A percentile compares a stretch with the other conserved stretches of the same genome.
Conservation (phyloP, 305 asterid genomes). For the Solanum chacoense region DNA sequence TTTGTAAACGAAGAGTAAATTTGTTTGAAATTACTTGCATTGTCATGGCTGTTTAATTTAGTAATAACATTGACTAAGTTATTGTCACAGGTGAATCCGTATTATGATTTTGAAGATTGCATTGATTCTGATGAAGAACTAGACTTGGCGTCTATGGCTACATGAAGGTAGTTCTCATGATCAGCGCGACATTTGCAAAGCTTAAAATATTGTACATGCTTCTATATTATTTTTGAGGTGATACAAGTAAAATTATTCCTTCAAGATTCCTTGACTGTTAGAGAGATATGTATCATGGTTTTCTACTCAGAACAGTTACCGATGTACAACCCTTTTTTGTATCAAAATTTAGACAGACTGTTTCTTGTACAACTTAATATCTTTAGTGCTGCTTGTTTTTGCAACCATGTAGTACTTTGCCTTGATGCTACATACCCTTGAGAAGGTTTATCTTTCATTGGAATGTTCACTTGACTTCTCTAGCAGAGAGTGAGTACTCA, state of each 20-base stretch:
- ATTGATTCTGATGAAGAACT: constrained; percentile 91
- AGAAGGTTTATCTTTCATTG: neutral
- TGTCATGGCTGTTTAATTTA: neutral
- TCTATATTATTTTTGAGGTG: neutral
- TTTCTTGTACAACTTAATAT: neutral
- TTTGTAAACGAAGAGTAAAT: neutral
- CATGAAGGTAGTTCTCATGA: neutral
- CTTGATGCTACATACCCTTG: neutral
- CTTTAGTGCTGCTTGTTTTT: neutral
- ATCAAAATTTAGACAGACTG: neutral
- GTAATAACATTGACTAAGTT: neutral
- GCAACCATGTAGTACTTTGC: neutral
- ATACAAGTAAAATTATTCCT: neutral
- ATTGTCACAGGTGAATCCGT: constrained; percentile 61
- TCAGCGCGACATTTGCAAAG: neutral
- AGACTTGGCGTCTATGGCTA: constrained; percentile 71
- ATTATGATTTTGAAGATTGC: constrained; percentile 63
- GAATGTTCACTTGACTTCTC: neutral
- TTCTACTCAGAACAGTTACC: neutral
- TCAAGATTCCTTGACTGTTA: neutral
- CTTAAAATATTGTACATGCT: constrained; percentile 1
- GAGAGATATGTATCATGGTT: neutral
- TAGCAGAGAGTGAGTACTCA: neutral
- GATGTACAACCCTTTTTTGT: neutral
- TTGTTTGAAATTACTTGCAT: neutral